Evolutionary conservation across 2,329 filamentous ascomycete species (phyloP).

Genomic region (Fusarium duplospermum): DNA sequence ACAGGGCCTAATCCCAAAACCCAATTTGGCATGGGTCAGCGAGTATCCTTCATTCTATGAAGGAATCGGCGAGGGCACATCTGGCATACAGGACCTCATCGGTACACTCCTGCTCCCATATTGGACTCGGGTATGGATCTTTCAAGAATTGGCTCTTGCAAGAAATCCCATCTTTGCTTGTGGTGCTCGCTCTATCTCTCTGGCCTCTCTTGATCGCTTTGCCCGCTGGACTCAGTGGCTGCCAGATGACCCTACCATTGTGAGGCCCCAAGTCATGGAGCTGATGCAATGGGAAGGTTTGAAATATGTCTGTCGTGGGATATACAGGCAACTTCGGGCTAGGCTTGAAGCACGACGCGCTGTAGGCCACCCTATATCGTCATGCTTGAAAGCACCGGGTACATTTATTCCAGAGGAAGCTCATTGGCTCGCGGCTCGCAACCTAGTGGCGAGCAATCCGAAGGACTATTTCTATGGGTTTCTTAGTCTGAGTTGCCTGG

Average conservation of each 20-base stretch:
- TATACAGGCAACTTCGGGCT: not conserved
- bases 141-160: slow-evolving; percentile 14
- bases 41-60: not conserved
- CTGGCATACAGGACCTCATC: not conserved
- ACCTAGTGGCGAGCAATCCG: not conserved
- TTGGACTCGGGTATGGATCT: slow-evolving; percentile 16
- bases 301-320: not conserved
- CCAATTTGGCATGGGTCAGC: not conserved
- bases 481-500: not conserved
- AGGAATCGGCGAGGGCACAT: not conserved
- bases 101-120: too few relatives aligned
- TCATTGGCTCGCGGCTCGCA: not conserved
- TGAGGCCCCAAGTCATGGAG: not conserved
- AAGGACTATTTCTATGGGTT: slow-evolving; percentile 19
- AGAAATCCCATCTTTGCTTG: slow-evolving; percentile 5
- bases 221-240: not conserved
- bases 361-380: not conserved
- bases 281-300: not conserved
- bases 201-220: not conserved
- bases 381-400: not conserved
- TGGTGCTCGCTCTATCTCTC: not conserved
- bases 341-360: not conserved
- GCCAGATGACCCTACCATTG: not conserved
- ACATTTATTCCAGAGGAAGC: not conserved
- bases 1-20: not conserved